These are phyloP conservation scores for Chloromonas sp. DNA, from an alignment of 163 green algal genomes.

Conservation along the genomic window DNA sequence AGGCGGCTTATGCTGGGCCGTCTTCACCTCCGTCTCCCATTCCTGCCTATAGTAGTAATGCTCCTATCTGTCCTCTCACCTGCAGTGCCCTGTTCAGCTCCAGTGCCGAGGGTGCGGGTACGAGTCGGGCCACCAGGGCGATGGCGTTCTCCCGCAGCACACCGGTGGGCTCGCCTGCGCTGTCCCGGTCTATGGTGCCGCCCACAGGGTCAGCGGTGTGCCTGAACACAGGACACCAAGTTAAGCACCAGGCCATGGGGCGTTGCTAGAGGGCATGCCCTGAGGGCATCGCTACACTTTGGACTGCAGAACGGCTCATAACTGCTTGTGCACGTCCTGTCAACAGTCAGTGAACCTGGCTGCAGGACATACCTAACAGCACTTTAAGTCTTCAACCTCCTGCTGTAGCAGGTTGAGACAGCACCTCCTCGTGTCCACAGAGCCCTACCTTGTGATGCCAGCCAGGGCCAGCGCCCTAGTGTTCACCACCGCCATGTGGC, in stretches of 20 bases:
- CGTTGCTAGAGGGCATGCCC: no score
- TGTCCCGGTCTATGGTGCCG: slow-evolving; percentile 36
- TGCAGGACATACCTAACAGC: no score
- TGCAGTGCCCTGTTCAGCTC: slow-evolving; percentile 32
- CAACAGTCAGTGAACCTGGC: no score
- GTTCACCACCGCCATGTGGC: slow-evolving; percentile 63
- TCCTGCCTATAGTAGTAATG: neutral
- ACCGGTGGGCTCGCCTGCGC: slow-evolving; percentile 40
- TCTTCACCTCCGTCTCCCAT: neutral
- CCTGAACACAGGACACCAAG: no score
- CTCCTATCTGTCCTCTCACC: neutral
- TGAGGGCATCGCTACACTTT: no score
- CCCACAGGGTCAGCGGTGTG: slow-evolving; percentile 19
- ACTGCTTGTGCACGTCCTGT: no score
- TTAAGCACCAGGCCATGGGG: no score
- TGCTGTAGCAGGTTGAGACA: slow-evolving; percentile 5
- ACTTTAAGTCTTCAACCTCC: neutral
- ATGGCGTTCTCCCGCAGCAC: slow-evolving; percentile 55
- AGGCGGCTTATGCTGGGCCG: no score
- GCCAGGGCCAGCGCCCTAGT: slow-evolving; percentile 46
- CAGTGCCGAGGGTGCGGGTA: slow-evolving; percentile 30
- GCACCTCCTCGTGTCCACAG: no score
- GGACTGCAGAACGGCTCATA: no score
- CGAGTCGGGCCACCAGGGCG: slow-evolving; percentile 20
- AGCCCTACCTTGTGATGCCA: slow-evolving; percentile 14